Conservation (phyloP, 2,329 filamentous ascomycete species). For the Coniochaeta sp. region DNA sequence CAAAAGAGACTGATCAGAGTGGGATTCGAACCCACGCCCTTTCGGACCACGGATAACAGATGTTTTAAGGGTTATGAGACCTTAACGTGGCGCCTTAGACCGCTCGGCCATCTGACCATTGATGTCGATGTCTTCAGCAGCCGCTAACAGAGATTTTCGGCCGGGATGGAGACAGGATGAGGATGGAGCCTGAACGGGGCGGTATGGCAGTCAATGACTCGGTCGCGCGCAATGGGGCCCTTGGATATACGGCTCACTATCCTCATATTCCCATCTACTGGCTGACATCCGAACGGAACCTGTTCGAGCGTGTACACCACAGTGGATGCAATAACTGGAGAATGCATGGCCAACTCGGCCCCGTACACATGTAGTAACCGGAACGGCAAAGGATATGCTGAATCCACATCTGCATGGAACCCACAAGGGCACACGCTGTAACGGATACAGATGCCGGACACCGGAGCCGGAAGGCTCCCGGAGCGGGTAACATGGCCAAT, state of each 20-base stretch:
- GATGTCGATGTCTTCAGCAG: not conserved
- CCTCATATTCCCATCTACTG: not conserved
- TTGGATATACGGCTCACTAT: not conserved
- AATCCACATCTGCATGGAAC: no score
- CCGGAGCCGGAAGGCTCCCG: no score
- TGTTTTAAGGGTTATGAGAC: not conserved
- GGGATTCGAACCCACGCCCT: not conserved
- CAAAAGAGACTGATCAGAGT: not conserved
- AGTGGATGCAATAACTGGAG: no score
- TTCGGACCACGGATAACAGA: not conserved
- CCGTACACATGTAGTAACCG: no score
- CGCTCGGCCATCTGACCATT: not conserved
- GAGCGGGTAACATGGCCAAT: not conserved
- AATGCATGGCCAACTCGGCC: no score
- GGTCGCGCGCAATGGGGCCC: not conserved
- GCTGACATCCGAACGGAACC: no score
- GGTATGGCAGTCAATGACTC: not conserved
- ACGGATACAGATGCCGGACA: no score
- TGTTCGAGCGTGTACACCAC: no score
- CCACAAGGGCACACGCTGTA: no score
- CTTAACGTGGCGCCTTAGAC: conserved; percentile 1
- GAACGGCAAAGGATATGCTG: no score
- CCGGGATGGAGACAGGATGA: not conserved
- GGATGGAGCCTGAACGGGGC: not conserved
- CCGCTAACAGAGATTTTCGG: not conserved